Percentiles rank a stretch among this genome's conserved stretches.
These are phyloP conservation scores for Candida silvatica DNA, from an alignment of 805 yeast species.

Conservation along the genomic window DNA sequence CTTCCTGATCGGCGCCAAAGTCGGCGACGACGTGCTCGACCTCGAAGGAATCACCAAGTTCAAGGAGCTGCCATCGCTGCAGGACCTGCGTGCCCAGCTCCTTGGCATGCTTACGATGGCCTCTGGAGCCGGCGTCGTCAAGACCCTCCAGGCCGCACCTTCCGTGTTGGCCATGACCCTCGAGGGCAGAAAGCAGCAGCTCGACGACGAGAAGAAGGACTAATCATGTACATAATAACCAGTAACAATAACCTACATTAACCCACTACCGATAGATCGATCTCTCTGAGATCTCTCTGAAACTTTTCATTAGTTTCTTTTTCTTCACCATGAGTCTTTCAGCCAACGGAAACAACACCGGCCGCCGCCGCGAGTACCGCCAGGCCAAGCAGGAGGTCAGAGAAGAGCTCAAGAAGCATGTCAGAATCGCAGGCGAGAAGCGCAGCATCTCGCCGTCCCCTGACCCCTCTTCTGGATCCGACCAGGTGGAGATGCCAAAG, in stretches of 20 bases:
- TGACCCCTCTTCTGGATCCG: no score
- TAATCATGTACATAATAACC: conserved; percentile 1
- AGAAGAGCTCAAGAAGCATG: no score
- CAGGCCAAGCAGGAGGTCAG: no score
- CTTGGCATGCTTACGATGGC: conserved; percentile 75
- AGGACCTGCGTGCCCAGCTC: conserved; percentile 70
- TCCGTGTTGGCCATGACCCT: conserved; percentile 66
- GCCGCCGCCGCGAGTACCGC: no score
- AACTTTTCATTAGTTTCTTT: no score
- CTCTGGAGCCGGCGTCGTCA: conserved; percentile 85
- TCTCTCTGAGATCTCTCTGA: no score
- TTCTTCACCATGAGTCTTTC: no score
- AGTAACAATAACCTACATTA: background rate
- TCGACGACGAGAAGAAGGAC: conserved; percentile 11
- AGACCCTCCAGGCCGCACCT: conserved; percentile 66
- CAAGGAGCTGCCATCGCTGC: conserved; percentile 66
- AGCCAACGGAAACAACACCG: no score
- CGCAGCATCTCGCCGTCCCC: no score
- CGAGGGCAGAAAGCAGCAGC: conserved; percentile 41
- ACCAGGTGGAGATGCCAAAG: conserved; percentile 45
- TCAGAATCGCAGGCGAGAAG: no score
- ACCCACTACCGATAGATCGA: no score
- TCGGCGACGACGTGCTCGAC: conserved; percentile 53
- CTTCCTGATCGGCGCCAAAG: conserved; percentile 77
- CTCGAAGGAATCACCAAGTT: conserved; percentile 46